Base-by-base conservation (phyloP, 495 filamentous ascomycete genomes). In the Daldinia decipiens region DNA sequence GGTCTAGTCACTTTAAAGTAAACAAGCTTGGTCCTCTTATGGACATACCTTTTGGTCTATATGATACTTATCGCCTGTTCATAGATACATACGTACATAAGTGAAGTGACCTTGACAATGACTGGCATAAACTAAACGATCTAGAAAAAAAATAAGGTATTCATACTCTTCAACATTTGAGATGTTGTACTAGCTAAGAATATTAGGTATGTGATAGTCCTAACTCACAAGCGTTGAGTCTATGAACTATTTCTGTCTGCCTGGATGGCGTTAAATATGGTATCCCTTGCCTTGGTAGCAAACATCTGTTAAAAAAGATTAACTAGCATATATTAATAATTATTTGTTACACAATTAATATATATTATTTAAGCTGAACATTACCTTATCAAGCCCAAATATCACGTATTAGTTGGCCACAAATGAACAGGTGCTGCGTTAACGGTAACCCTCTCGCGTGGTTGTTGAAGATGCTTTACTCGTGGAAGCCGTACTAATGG, bases 201-300 rank as follows among this genome's bases (percentile, higher is more conserved):
- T 21, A 36, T 36, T 4, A 36, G 34, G 8, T 47, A 24, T 47
- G 2, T 13, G 3, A 11, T 1, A 47, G 19, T 11, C 17, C 9
- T 12, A 4, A 8, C 43, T 24, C 9, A 21, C 4, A 47, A 21
- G 2, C 11, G 21, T 47, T 21, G 3, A 4, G 2, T 11, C 3
- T 12, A 11, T 4, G 1, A 21, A 21, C 8, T 24, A 21, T 24
- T 5, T 24, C 19, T 2, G 43, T 24, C 19, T 47, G 19, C 19
- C 3, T 47, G 3, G 4, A 47, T 24, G 9, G 17, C 19, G 19
- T 47, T 11, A 21, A 17, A 7, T 3, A 21, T 15, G 38, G 9
- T 3, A 27, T 56, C 65, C 65, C 51, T 56, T 52, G 31, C 65
- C n/a, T 63, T 15, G 21, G n/a, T 36, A 65, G 62, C 62, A 65